These are phyloP conservation scores for Coleophoma cylindrospora DNA, from an alignment of 2,329 filamentous ascomycete genomes.

Conservation along the genomic window DNA sequence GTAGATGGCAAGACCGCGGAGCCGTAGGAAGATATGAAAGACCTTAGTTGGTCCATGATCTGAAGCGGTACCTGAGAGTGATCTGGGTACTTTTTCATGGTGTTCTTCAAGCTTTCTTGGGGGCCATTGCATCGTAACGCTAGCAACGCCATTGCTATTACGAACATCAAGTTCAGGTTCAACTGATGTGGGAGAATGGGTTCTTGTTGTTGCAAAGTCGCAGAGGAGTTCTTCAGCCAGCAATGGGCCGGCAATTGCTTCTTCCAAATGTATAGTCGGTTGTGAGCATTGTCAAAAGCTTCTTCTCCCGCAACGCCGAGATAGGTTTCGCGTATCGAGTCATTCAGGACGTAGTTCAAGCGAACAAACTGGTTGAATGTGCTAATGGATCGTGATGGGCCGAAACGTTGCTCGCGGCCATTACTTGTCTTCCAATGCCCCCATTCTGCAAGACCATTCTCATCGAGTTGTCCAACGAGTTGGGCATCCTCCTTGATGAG, in stretches of 20 bases:
- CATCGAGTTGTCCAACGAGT: background rate
- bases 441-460: background rate
- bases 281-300: background rate
- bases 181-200: background rate
- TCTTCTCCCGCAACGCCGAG: background rate
- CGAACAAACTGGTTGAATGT: background rate
- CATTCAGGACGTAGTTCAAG: background rate
- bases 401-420: background rate
- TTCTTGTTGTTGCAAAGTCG: background rate
- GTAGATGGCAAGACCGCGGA: background rate
- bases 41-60: background rate
- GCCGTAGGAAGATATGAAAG: background rate
- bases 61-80: background rate
- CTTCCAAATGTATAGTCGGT: background rate
- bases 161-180: background rate
- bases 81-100: background rate
- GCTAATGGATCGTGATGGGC: background rate
- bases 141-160: background rate
- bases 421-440: background rate
- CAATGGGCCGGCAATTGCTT: background rate
- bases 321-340: background rate
- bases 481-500: slow-evolving; percentile 1
- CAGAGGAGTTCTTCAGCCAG: background rate
- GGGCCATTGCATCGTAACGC: background rate
- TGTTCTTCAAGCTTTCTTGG: background rate